Conservation (phyloP, 306 rosid species). For the Comarum palustre region DNA sequence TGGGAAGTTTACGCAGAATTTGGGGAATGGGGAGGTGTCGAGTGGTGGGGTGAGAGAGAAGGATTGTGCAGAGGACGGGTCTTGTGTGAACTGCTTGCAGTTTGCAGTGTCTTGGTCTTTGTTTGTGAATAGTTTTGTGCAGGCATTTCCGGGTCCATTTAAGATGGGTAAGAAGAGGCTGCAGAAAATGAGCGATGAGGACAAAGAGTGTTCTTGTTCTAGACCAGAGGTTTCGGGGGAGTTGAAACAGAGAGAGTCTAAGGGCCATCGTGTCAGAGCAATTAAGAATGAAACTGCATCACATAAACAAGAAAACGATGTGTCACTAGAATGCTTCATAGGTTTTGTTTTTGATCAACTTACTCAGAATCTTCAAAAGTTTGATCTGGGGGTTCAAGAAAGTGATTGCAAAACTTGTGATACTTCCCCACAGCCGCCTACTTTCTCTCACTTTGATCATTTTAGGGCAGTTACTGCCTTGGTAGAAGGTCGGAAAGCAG, state of each 20-base stretch:
- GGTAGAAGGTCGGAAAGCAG: constrained; percentile 63
- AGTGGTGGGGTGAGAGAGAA: constrained; percentile 28
- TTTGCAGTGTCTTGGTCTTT: constrained; percentile 80
- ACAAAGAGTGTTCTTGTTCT: constrained; percentile 42
- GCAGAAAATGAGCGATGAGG: constrained; percentile 60
- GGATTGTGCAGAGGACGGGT: constrained; percentile 47
- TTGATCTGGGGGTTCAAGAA: constrained; percentile 46
- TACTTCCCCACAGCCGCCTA: constrained; percentile 24
- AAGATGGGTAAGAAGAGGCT: constrained; percentile 63
- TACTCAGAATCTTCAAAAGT: constrained; percentile 56
- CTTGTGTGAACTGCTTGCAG: constrained; percentile 73
- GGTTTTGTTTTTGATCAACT: constrained; percentile 75
- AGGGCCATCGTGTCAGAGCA: constrained; percentile 32
- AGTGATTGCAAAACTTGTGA: constrained; percentile 30
- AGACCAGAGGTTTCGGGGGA: constrained; percentile 49
- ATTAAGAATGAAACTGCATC: constrained; percentile 33
- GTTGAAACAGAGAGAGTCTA: constrained; percentile 49
- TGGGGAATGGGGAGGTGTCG: constrained; percentile 38
- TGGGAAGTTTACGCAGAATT: constrained; percentile 61
- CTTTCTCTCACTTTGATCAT: constrained; percentile 46
- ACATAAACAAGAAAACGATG: constrained; percentile 51
- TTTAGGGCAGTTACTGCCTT: constrained; percentile 49
- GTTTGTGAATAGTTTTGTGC: constrained; percentile 63
- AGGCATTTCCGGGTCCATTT: constrained; percentile 78
- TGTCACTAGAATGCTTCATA: constrained; percentile 62